These are phyloP conservation scores for Chaetomiaceae sp. DNA, from an alignment of 2,329 filamentous ascomycete genomes.

Conservation along the genomic window DNA sequence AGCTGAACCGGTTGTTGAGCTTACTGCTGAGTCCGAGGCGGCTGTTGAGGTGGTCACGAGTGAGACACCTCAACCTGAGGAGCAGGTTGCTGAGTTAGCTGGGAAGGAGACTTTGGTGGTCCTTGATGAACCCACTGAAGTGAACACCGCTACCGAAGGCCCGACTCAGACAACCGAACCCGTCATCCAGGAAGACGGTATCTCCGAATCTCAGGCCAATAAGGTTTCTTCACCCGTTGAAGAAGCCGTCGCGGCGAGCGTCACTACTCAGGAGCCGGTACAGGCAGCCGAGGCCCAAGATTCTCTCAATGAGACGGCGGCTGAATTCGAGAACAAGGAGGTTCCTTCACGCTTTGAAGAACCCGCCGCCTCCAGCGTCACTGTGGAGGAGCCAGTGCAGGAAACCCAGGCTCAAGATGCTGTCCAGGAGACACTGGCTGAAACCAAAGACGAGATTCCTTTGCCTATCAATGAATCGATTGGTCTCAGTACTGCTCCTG, in stretches of 20 bases:
- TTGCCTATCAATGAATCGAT: no score
- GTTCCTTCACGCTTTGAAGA: not conserved
- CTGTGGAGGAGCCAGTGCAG: not conserved
- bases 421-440: no score
- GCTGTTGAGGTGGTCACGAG: not conserved
- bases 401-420: no score
- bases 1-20: not conserved
- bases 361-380: not conserved
- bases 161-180: not conserved
- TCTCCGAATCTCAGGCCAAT: not conserved
- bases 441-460: no score
- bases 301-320: not conserved
- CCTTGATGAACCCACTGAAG: no score
- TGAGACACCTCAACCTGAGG: no score
- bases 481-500: no score
- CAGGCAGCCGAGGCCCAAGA: not conserved
- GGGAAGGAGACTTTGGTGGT: not conserved
- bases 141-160: not conserved
- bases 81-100: not conserved
- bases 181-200: not conserved
- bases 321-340: not conserved
- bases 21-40: not conserved
- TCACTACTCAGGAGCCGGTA: slow-evolving; percentile 8
- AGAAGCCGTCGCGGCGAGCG: not conserved
- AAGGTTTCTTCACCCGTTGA: not conserved